Evolutionary conservation across 306 rosid species (phyloP), one percentile per base, ranked within the genome.

Genomic region (Senna tora): DNA sequence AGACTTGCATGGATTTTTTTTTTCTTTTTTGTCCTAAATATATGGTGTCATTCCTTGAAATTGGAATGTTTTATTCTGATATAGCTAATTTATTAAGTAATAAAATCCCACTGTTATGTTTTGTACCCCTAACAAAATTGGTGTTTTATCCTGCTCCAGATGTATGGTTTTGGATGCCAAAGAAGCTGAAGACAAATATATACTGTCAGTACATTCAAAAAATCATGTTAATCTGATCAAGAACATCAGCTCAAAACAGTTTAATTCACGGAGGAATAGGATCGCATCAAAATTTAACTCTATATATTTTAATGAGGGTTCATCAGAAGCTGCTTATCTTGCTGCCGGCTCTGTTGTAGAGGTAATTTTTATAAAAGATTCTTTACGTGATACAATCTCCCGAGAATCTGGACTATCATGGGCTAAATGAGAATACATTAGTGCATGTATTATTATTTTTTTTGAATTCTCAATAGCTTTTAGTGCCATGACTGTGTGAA

Each of bases 251-350:
- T 85, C 90, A 12, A 84, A 77, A 51, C 75, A 50, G 52, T 87
- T 74, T 38, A 75, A 81, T 71, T 77, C 87, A 0, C 84, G 66
- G 75, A 82, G 91, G 84, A 69, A 30, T 13, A 72, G 61, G 73
- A 65, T 77, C 61, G 95, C 97, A 0, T 55, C 82, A 0, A 81
- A 74, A 20, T 82, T 80, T 7, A 45, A 77, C 72, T 94, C 99
- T 14, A 86, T 94, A 60, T 94, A 91, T 57, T 89, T 94, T 34
- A 94, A 94, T 28, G 83, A 83, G 56, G 97, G 95, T 30, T 91
- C 99, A 19, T 86, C 99, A 0, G 87, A 91, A 88, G 77, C 97
- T 72, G 97, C 97, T 9, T 94, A 77, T 83, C 96, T 94, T 68
- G 95, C 99, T 53, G 96, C 89, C 10, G 99, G 99, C 51, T 86